These are phyloP conservation scores for Rhizopogon salebrosus DNA, from an alignment of 768 basidiomycete species.

Conservation along the genomic window DNA sequence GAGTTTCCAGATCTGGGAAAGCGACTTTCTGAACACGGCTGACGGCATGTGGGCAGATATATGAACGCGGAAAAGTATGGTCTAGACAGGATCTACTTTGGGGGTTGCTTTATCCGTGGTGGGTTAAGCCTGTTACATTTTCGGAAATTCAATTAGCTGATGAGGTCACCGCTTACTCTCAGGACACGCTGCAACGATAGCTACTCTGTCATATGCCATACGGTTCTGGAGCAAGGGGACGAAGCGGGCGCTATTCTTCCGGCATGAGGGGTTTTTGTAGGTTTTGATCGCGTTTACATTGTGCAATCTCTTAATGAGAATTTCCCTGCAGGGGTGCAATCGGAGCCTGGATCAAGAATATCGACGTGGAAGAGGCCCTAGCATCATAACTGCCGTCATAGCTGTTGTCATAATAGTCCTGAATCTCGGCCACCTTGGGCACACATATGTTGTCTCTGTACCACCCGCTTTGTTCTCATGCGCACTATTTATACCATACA, in stretches of 20 bases:
- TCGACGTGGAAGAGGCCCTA: constrained; percentile 44
- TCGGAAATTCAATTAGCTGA: not conserved
- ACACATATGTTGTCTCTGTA: not conserved
- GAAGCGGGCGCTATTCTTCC: constrained; percentile 91
- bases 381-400: constrained; percentile 2
- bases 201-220: constrained; percentile 97
- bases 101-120: constrained; percentile 98
- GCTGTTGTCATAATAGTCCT: not conserved
- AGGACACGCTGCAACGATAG: constrained; percentile 97
- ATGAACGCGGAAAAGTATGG: constrained; percentile 99
- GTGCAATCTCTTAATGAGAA: constrained; percentile 3
- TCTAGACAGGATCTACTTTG: constrained; percentile 96
- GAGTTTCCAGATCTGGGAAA: constrained; percentile 33
- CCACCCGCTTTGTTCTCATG: not conserved
- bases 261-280: constrained; percentile 97
- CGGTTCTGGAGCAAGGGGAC: constrained; percentile 99
- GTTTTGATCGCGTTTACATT: constrained; percentile 26
- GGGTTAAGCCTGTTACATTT: constrained; percentile 18
- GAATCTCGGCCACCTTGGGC: not conserved
- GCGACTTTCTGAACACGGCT: constrained; percentile 3
- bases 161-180: constrained; percentile 13
- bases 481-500: constrained; percentile 2
- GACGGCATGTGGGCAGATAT: constrained; percentile 39
- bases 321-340: constrained; percentile 67
- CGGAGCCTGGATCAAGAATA: constrained; percentile 98